These are phyloP conservation scores for Lactuca sativa DNA, from an alignment of 129 eudicot species.

Conservation along the genomic window DNA sequence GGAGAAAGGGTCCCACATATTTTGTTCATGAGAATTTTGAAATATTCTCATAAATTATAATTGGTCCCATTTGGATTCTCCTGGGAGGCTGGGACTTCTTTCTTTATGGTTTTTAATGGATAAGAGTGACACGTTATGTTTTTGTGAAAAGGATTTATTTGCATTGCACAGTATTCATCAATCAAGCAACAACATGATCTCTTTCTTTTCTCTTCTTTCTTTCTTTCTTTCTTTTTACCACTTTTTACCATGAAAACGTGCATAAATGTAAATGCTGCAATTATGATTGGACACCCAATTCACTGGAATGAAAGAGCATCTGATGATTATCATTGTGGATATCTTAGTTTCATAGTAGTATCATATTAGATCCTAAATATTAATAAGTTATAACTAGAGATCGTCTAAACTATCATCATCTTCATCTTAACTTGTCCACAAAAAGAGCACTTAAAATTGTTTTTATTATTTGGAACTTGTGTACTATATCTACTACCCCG, in stretches of 20 bases:
- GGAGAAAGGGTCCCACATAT: conserved; percentile 12
- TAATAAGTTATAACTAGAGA: no score
- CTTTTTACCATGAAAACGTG: background rate
- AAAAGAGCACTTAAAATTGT: background rate
- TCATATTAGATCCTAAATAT: no score
- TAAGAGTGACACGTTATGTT: background rate
- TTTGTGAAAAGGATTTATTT: background rate
- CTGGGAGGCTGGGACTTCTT: background rate
- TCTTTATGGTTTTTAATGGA: background rate
- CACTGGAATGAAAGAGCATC: no score
- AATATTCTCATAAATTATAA: no score
- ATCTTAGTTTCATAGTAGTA: no score
- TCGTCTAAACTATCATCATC: background rate
- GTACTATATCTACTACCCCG: background rate
- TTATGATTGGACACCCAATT: no score
- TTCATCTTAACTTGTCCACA: background rate
- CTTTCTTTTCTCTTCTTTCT: background rate
- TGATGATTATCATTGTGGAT: background rate
- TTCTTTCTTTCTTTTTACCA: background rate
- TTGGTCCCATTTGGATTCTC: background rate
- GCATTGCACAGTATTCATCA: background rate
- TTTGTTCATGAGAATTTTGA: background rate
- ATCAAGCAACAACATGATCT: background rate
- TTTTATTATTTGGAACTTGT: background rate
- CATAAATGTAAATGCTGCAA: background rate